These are phyloP conservation scores for Artemisia argyi DNA, from an alignment of 129 eudicot genomes.

Conservation along the genomic window DNA sequence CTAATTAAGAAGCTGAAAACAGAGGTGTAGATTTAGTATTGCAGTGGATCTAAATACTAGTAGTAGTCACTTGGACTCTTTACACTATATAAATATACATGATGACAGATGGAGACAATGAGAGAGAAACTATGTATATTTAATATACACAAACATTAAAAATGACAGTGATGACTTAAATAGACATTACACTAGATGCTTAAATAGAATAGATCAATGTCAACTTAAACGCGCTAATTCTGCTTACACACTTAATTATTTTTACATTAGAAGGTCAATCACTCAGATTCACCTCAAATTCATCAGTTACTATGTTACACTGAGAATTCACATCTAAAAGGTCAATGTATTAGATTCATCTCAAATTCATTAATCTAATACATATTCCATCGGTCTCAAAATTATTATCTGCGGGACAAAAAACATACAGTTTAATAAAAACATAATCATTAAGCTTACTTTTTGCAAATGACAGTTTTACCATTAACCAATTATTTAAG, in stretches of 20 bases:
- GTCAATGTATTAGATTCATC: conserved; percentile 22
- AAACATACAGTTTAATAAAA: too few relatives aligned
- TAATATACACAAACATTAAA: conserved; percentile 15
- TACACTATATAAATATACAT: conserved; percentile 1
- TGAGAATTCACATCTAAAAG: background rate
- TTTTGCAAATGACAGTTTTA: too few relatives aligned
- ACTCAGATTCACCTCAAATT: conserved; percentile 16
- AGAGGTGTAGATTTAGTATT: conserved; percentile 21
- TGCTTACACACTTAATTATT: background rate
- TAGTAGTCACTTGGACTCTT: conserved; percentile 19
- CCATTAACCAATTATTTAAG: too few relatives aligned
- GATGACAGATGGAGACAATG: conserved; percentile 25
- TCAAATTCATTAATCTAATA: background rate
- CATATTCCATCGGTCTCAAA: too few relatives aligned
- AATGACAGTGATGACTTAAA: conserved; percentile 8
- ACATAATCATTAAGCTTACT: too few relatives aligned
- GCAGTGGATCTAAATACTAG: conserved; percentile 26
- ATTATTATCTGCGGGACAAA: too few relatives aligned
- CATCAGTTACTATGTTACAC: background rate
- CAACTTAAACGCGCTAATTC: conserved; percentile 33
- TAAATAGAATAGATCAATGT: conserved; percentile 19
- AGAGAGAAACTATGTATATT: conserved; percentile 4
- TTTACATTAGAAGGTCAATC: background rate
- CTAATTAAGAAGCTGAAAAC: background rate
- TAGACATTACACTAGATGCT: conserved; percentile 28